Base-by-base conservation (phyloP, 2,329 filamentous ascomycete genomes). In the Cercospora janseana region DNA sequence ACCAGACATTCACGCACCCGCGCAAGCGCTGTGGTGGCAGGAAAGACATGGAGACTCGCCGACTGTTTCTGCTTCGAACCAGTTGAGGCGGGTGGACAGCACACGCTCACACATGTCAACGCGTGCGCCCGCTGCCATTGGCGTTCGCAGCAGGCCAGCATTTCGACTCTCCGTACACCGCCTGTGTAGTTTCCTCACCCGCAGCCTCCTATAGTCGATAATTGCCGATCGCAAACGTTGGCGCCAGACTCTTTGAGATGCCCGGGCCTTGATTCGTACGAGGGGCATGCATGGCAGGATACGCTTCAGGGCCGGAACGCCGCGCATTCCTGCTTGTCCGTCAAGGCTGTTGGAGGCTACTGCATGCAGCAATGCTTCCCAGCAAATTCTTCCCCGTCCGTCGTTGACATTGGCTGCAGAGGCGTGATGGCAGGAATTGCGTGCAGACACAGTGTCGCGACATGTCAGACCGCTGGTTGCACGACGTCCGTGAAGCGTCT, bases 361-460 rank as follows among this genome's bases (percentile, higher is more conserved):
- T 58, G 56, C 53, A 52, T 15, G 16, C 31, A 27, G 42, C 32
- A 44, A 56, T 54, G 54, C 51, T 51, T 55, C 46, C 50, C 29
- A 32, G 29, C 56, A 58, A 54, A 55, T 29, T 59, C 49, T 59
- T 53, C 51, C 41, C 13, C 35, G 44, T 7, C 28, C 34, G 8
- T 43, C 24, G 13, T 24, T 27, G 10, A 37, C 29, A 59, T 57
- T 54, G 56, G 56, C 46, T 46, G 31, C 23, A 26, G 16, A 7
- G 29, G 27, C 15, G 20, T 20, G 21, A 7, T 9, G 8, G n/a
- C 8, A 38, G 26, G 35, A 35, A 29, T 24, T 24, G 42, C 16
- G 42, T 43, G 47, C 51, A 47, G 46, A 8, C 23, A 29, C 23
- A 13, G 38, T 21, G 23, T 20, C 32, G 27, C 29, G 37, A 26